Conservation (phyloP, 257 asterid genomes). For the Thymus mandschuricus region DNA sequence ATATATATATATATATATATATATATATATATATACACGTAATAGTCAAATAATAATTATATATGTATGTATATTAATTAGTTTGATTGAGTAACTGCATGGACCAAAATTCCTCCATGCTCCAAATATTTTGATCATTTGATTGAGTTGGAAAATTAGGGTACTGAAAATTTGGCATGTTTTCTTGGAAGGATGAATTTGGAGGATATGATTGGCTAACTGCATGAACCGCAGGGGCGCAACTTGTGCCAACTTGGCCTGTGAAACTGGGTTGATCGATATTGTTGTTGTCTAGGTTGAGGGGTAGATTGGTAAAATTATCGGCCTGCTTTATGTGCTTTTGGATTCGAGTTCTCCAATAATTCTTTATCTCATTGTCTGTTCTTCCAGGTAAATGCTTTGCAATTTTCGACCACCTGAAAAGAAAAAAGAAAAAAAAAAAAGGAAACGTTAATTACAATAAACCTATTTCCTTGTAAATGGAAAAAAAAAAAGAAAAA, state of each 20-base stretch:
- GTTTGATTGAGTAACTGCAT: constrained; percentile 64
- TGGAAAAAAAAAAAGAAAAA: too few species aligned
- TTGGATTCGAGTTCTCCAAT: constrained; percentile 92
- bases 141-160: constrained; percentile 54
- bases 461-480: too few species aligned
- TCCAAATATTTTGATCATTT: constrained; percentile 63
- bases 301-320: constrained; percentile 29
- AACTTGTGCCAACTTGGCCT: constrained; percentile 45
- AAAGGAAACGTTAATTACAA: too few species aligned
- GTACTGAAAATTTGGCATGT: constrained; percentile 37
- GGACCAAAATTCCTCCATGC: constrained; percentile 90
- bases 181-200: constrained; percentile 42
- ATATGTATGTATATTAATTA: constrained; percentile 12
- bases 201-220: constrained; percentile 57
- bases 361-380: constrained; percentile 88
- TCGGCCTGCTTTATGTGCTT: constrained; percentile 70
- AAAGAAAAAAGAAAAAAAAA: background rate
- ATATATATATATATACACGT: too few species aligned
- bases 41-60: too few species aligned
- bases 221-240: constrained; percentile 36
- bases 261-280: constrained; percentile 37
- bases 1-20: too few species aligned
- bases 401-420: constrained; percentile 92
- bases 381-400: constrained; percentile 90
- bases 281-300: constrained; percentile 30